A percentile compares a stretch with the other conserved stretches of the same genome.
These are phyloP conservation scores for Cladosporium sp. DNA, from an alignment of 2,329 filamentous ascomycete genomes.

Conservation along the genomic window DNA sequence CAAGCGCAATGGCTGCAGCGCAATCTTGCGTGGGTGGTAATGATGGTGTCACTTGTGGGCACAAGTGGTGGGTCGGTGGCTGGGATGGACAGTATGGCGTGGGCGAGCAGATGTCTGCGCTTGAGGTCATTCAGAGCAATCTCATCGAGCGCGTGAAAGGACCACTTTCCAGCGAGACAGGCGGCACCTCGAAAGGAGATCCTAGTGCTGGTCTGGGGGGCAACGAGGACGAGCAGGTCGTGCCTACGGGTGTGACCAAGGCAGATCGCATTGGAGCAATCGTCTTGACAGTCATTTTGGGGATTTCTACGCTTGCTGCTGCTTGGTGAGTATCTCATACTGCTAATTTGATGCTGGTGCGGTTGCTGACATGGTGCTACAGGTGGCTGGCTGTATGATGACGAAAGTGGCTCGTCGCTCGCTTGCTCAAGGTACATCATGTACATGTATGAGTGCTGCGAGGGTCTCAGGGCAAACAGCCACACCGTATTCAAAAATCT, in stretches of 20 bases:
- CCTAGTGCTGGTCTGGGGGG: slow-evolving; percentile 39
- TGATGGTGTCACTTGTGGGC: slow-evolving; percentile 48
- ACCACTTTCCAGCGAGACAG: slow-evolving; percentile 51
- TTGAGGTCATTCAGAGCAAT: slow-evolving; percentile 52
- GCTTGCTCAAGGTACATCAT: no score
- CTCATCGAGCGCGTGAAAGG: slow-evolving; percentile 41
- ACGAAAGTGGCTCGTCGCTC: background rate
- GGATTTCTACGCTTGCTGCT: slow-evolving; percentile 23
- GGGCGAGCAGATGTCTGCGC: slow-evolving; percentile 58
- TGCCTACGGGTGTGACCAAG: slow-evolving; percentile 46
- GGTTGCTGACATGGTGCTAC: background rate
- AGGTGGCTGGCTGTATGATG: background rate
- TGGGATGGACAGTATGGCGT: slow-evolving; percentile 53
- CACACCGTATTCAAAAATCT: background rate
- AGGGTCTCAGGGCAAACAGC: background rate
- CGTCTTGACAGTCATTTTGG: slow-evolving; percentile 35
- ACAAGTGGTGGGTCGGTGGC: slow-evolving; percentile 41
- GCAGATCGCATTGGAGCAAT: slow-evolving; percentile 69
- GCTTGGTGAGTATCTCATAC: background rate
- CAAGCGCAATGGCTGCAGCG: slow-evolving; percentile 57
- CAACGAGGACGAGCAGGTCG: slow-evolving; percentile 31
- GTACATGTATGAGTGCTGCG: background rate
- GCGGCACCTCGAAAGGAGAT: slow-evolving; percentile 54
- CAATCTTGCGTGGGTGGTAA: slow-evolving; percentile 52
- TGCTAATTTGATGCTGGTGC: background rate